These are phyloP conservation scores for Ammopiptanthus mongolicus DNA, from an alignment of 306 rosid species.

Conservation along the genomic window DNA sequence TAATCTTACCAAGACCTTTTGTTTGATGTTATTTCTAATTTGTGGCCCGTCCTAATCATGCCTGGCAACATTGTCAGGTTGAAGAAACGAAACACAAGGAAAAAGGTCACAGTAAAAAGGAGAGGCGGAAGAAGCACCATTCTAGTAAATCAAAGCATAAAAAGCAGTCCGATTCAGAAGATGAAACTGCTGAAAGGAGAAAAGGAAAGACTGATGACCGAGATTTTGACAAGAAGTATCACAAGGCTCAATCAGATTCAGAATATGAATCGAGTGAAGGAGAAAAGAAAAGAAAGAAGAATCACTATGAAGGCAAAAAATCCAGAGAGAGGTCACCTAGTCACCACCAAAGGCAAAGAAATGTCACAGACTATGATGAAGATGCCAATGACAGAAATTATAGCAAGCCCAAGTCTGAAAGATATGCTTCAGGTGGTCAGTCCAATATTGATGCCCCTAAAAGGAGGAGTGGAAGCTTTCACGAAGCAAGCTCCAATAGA, in stretches of 20 bases:
- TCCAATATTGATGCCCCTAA: conserved; percentile 24
- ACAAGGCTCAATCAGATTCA: conserved; percentile 23
- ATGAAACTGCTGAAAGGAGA: conserved; percentile 36
- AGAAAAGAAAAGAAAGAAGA: conserved; percentile 28
- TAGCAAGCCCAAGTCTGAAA: conserved; percentile 40
- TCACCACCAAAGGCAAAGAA: conserved; percentile 33
- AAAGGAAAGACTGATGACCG: conserved; percentile 30
- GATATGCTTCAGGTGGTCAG: conserved; percentile 31
- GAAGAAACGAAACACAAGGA: conserved; percentile 43
- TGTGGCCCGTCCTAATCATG: not conserved
- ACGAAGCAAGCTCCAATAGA: conserved; percentile 29
- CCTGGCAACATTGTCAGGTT: conserved; percentile 34
- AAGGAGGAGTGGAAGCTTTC: conserved; percentile 30
- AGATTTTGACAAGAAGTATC: conserved; percentile 29
- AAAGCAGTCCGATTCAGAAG: conserved; percentile 43
- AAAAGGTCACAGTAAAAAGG: conserved; percentile 45
- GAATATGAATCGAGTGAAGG: conserved; percentile 27
- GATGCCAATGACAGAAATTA: conserved; percentile 33
- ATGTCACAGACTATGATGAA: conserved; percentile 22
- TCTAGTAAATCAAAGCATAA: conserved; percentile 51
- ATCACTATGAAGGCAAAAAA: conserved; percentile 23
- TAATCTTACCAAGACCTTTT: not conserved
- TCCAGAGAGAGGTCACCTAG: conserved; percentile 36
- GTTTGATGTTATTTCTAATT: conserved; percentile 2
- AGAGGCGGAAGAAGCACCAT: conserved; percentile 52